Evolutionary conservation across 2,329 filamentous ascomycete species (phyloP).

Genomic region (Calonectria montana): DNA sequence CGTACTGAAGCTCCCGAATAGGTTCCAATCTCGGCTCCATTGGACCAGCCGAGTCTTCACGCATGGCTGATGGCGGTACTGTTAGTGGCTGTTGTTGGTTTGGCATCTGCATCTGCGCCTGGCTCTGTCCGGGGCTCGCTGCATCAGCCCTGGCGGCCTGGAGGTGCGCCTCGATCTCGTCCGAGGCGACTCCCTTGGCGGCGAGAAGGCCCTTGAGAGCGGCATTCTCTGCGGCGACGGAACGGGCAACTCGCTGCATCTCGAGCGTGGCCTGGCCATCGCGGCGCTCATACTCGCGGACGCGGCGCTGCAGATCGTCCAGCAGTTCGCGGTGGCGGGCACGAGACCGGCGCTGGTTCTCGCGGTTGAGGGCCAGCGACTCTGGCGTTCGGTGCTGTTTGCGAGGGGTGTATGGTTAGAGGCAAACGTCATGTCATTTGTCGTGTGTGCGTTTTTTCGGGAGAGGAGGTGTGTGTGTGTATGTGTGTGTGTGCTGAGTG

Average conservation of each 20-base stretch:
- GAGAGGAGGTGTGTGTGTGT: background rate
- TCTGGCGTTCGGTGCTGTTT: constrained; percentile 38
- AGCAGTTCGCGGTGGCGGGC: constrained; percentile 57
- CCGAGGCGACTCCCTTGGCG: constrained; percentile 28
- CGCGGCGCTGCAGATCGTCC: constrained; percentile 53
- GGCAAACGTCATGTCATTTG: background rate
- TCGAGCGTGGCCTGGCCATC: constrained; percentile 58
- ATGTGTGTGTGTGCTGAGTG: background rate
- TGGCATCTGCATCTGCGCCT: background rate
- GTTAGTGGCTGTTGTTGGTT: background rate
- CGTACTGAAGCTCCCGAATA: constrained; percentile 12
- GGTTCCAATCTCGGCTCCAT: background rate
- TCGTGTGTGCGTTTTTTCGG: background rate
- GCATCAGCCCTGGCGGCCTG: constrained; percentile 12
- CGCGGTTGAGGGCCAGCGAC: constrained; percentile 47
- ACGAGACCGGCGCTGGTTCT: constrained; percentile 60
- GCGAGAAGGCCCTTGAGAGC: constrained; percentile 47
- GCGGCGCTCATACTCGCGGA: constrained; percentile 55
- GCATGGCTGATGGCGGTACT: background rate
- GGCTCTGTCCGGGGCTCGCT: background rate
- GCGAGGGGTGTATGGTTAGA: background rate
- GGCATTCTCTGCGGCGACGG: constrained; percentile 56
- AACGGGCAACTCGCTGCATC: constrained; percentile 60
- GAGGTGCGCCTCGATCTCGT: constrained; percentile 37
- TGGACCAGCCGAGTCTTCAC: background rate